A percentile compares a stretch with the other conserved stretches of the same genome.
phyloP scores from a whole-genome alignment of 148 eudicot genomes.

The Rhododendron molle region DNA sequence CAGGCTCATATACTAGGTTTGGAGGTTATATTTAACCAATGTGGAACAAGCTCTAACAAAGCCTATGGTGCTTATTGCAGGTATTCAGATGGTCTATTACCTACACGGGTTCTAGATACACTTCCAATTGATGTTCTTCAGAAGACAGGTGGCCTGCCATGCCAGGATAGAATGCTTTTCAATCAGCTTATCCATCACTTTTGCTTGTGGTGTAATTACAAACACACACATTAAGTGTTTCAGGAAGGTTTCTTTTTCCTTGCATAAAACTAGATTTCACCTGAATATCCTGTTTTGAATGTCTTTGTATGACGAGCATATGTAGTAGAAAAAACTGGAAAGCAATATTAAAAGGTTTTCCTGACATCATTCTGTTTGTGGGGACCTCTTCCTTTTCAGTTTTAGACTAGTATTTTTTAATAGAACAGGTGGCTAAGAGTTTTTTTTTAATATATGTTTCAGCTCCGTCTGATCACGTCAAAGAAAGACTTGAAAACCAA shows the following conservation, averaged over 20 bases:
- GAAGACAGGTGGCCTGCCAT: slow-evolving; percentile 42
- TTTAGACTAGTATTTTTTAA: neutral
- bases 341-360: neutral
- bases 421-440: neutral
- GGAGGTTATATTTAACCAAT: no score
- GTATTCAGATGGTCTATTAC: slow-evolving; percentile 40
- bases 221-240: neutral
- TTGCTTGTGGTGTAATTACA: neutral
- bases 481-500: neutral
- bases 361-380: neutral
- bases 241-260: neutral
- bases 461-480: neutral
- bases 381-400: neutral
- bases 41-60: no score
- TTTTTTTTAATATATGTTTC: neutral
- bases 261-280: neutral
- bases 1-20: no score
- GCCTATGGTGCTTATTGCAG: slow-evolving; percentile 18
- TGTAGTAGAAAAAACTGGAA: neutral
- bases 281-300: neutral
- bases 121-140: slow-evolving; percentile 28
- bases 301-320: neutral
- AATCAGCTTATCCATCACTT: neutral
- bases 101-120: slow-evolving; percentile 41
- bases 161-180: slow-evolving; percentile 22